Evolutionary conservation across 768 basidiomycete species (phyloP).

Genomic region (Mycena galericulata): DNA sequence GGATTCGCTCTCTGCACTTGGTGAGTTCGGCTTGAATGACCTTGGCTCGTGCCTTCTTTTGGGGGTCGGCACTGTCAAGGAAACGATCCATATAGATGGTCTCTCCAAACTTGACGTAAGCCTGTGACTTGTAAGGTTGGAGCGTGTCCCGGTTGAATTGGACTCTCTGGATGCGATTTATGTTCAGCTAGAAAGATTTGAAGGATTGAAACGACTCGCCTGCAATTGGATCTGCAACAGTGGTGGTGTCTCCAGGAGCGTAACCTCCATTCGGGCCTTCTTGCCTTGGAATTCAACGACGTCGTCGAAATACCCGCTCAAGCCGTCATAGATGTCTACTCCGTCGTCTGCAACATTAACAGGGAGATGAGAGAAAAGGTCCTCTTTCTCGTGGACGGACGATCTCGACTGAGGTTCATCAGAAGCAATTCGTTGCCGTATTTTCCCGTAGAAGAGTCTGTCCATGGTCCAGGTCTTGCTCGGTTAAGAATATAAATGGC

Average conservation of each 20-base stretch:
- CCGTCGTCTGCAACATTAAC: conserved; percentile 93
- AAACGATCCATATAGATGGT: conserved; percentile 94
- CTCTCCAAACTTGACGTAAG: conserved; percentile 91
- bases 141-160: conserved; percentile 95
- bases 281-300: conserved; percentile 88
- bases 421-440: conserved; percentile 62
- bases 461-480: not conserved
- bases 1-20: conserved; percentile 73
- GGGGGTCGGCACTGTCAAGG: conserved; percentile 77
- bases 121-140: conserved; percentile 95
- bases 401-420: conserved; percentile 55
- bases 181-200: not conserved
- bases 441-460: conserved; percentile 89
- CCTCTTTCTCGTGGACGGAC: conserved; percentile 87
- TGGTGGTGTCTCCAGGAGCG: conserved; percentile 87
- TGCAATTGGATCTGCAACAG: conserved; percentile 96
- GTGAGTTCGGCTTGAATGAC: conserved; percentile 76
- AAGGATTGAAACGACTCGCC: conserved; percentile 56
- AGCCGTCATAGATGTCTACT: conserved; percentile 93
- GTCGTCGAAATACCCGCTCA: conserved; percentile 92
- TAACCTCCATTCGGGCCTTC: conserved; percentile 89
- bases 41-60: conserved; percentile 79
- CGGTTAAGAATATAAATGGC: not conserved
- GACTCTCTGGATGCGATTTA: conserved; percentile 69
- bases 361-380: conserved; percentile 93